These are phyloP conservation scores for Boletus vermiculosoides DNA, from an alignment of 768 basidiomycete species.

Conservation along the genomic window DNA sequence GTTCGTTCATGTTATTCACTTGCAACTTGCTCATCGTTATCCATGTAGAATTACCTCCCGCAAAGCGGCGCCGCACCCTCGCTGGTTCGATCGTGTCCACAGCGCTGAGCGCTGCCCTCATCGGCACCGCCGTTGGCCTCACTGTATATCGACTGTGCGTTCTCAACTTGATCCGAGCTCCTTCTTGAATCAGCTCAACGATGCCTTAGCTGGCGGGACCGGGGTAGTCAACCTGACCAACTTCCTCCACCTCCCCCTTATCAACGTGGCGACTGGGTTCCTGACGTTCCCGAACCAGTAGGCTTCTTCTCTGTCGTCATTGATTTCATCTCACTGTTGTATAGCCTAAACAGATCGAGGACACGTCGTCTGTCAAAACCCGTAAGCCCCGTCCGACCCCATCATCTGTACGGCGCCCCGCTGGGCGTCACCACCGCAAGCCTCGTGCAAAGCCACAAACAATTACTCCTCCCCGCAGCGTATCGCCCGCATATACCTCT, in stretches of 20 bases:
- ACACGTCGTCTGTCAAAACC: slow-evolving; percentile 38
- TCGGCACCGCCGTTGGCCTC: slow-evolving; percentile 83
- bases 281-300: slow-evolving; percentile 39
- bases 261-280: slow-evolving; percentile 58
- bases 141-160: slow-evolving; percentile 85
- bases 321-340: slow-evolving; percentile 12
- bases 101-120: slow-evolving; percentile 80
- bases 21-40: slow-evolving; percentile 44
- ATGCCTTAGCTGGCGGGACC: slow-evolving; percentile 66
- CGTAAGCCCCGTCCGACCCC: slow-evolving; percentile 37
- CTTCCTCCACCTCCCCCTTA: slow-evolving; percentile 64
- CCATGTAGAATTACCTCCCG: slow-evolving; percentile 70
- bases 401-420: slow-evolving; percentile 35
- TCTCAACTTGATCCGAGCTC: not conserved
- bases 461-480: slow-evolving; percentile 28
- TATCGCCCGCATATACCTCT: slow-evolving; percentile 29
- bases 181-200: slow-evolving; percentile 2
- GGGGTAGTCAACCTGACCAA: slow-evolving; percentile 50
- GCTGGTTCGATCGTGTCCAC: slow-evolving; percentile 82
- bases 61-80: slow-evolving; percentile 78
- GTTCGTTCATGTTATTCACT: slow-evolving; percentile 32
- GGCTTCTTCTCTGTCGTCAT: slow-evolving; percentile 6
- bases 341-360: slow-evolving; percentile 33
- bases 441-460: slow-evolving; percentile 26
- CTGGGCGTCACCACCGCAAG: slow-evolving; percentile 37